Evolutionary conservation across 441 rosid genomes (phyloP).

Genomic region (Dalechampia spathulata): DNA sequence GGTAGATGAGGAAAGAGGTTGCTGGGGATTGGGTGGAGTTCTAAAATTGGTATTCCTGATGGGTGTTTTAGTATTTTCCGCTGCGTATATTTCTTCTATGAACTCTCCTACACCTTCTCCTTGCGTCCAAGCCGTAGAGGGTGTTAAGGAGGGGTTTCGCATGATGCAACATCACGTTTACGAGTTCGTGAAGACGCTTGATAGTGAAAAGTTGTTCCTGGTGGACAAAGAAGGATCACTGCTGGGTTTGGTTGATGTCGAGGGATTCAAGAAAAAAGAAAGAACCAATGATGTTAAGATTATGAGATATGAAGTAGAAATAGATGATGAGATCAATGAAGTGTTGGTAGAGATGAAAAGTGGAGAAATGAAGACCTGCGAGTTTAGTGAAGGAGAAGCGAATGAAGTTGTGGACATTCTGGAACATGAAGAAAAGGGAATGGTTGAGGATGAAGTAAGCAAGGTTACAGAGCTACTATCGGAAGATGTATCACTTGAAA

Average conservation of each 20-base stretch:
- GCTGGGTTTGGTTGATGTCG: slow-evolving; percentile 2
- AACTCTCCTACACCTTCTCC: slow-evolving; percentile 27
- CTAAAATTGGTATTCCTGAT: slow-evolving; percentile 19
- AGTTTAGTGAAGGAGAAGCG: not conserved
- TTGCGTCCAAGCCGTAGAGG: slow-evolving; percentile 5
- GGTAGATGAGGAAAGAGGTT: slow-evolving; percentile 24
- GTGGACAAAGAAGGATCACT: slow-evolving; percentile 1
- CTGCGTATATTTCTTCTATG: slow-evolving; percentile 30
- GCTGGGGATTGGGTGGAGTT: slow-evolving; percentile 22
- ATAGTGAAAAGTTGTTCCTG: slow-evolving; percentile 6
- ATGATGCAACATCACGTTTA: slow-evolving; percentile 18
- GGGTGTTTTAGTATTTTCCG: slow-evolving; percentile 22
- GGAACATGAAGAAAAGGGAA: no score
- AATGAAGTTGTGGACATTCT: no score
- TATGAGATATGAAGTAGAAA: slow-evolving; percentile 7
- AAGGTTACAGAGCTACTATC: not conserved
- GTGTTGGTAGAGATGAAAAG: slow-evolving; percentile 8
- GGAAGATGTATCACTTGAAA: no score
- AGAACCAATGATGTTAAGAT: no score
- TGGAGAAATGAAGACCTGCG: slow-evolving; percentile 4
- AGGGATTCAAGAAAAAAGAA: no score
- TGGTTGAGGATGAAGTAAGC: not conserved
- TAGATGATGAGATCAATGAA: slow-evolving; percentile 1
- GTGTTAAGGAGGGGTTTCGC: slow-evolving; percentile 17
- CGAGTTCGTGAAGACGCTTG: slow-evolving; percentile 17